These are phyloP conservation scores for Spatholobus suberectus DNA, from an alignment of 306 rosid species.

Conservation along the genomic window DNA sequence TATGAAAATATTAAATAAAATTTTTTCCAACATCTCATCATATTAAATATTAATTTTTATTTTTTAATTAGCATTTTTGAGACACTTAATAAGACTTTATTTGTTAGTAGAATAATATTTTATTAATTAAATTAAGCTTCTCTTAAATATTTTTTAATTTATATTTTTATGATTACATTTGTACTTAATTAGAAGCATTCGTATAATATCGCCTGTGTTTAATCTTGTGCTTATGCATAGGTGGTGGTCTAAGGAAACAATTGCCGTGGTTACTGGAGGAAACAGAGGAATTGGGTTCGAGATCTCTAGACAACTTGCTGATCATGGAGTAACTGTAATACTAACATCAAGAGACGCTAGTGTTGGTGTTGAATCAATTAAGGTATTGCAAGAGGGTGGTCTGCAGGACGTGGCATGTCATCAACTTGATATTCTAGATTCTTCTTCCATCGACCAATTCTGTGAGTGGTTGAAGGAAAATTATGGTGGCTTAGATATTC, in stretches of 20 bases:
- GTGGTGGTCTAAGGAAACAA: conserved; percentile 95
- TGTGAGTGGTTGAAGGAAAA: conserved; percentile 71
- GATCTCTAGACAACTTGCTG: conserved; percentile 79
- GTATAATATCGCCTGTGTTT: too few relatives aligned
- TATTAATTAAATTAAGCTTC: too few relatives aligned
- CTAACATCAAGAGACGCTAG: conserved; percentile 79
- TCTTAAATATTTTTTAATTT: too few relatives aligned
- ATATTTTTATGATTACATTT: too few relatives aligned
- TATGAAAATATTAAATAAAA: too few relatives aligned
- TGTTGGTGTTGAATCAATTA: conserved; percentile 85
- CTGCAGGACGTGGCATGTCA: conserved; percentile 63
- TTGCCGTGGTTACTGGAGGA: conserved; percentile 89
- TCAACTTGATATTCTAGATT: conserved; percentile 79
- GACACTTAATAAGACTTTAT: too few relatives aligned
- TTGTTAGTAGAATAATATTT: too few relatives aligned
- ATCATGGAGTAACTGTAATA: conserved; percentile 78
- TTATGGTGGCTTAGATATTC: conserved; percentile 83
- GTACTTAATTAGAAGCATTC: too few relatives aligned
- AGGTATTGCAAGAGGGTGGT: conserved; percentile 90
- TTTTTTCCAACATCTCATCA: too few relatives aligned
- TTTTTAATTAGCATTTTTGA: too few relatives aligned
- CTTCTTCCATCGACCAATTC: conserved; percentile 61
- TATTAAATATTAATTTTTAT: too few relatives aligned
- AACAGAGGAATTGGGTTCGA: conserved; percentile 97
- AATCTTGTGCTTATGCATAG: conserved; percentile 41